Percentiles rank a stretch among this genome's conserved stretches.
phyloP scores from a whole-genome alignment of 768 basidiomycete species.

The Panaeolus papilionaceus region DNA sequence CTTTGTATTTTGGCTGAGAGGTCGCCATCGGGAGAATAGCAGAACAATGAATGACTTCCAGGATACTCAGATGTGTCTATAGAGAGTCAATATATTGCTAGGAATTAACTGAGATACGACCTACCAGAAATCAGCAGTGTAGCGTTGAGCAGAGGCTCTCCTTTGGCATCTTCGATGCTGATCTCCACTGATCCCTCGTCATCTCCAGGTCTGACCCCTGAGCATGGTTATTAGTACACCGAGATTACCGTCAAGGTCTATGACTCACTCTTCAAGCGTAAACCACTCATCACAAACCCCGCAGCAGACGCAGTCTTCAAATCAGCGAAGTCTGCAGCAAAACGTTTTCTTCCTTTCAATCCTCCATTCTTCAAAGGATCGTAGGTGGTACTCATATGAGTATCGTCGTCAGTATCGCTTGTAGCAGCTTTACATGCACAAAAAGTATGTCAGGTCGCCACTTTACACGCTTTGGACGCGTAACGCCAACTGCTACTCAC shows the following conservation, averaged over 20 bases:
- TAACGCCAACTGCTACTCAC: constrained; percentile 30
- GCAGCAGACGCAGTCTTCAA: constrained; percentile 42
- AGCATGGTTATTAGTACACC: background rate
- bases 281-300: constrained; percentile 43
- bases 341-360: constrained; percentile 63
- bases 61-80: constrained; percentile 76
- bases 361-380: constrained; percentile 45
- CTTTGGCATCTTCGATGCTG: constrained; percentile 41
- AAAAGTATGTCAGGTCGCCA: constrained; percentile 17
- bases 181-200: constrained; percentile 72
- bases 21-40: constrained; percentile 55
- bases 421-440: background rate
- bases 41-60: constrained; percentile 58
- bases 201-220: constrained; percentile 61
- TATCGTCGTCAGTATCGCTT: constrained; percentile 23
- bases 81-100: constrained; percentile 5
- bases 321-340: constrained; percentile 61
- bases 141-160: constrained; percentile 41
- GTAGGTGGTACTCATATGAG: constrained; percentile 24
- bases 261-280: constrained; percentile 49
- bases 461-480: constrained; percentile 21
- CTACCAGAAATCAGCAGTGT: constrained; percentile 58
- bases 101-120: constrained; percentile 20
- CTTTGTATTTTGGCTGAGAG: constrained; percentile 45
- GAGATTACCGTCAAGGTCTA: background rate